A percentile compares a stretch with the other conserved stretches of the same genome.
Evolutionary conservation across 176 grass and related monocot genomes (phyloP).

Genomic region (Ensete glaucum): DNA sequence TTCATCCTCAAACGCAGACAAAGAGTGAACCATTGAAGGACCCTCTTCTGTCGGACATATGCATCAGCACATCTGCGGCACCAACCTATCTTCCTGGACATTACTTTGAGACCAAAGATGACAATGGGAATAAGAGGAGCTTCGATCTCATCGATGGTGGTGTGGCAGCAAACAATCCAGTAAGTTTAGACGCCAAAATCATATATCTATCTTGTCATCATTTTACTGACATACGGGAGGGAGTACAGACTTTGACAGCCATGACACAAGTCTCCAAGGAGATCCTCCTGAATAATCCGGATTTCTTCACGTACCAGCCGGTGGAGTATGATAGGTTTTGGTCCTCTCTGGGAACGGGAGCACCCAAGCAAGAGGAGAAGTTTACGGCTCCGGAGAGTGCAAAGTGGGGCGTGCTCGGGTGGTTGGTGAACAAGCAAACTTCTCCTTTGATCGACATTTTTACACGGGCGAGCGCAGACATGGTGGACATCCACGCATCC

Average conservation of each 20-base stretch:
- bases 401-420: slow-evolving; percentile 64
- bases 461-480: slow-evolving; percentile 45
- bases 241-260: slow-evolving; percentile 49
- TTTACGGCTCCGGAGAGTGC: slow-evolving; percentile 36
- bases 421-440: slow-evolving; percentile 41
- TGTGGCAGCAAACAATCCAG: slow-evolving; percentile 58
- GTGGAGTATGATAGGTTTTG: slow-evolving; percentile 58
- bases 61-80: slow-evolving; percentile 61
- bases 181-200: slow-evolving; percentile 5
- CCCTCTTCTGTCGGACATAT: slow-evolving; percentile 54
- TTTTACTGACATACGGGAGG: too few species aligned
- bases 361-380: slow-evolving; percentile 18
- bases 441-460: slow-evolving; percentile 60
- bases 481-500: slow-evolving; percentile 67
- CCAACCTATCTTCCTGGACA: slow-evolving; percentile 54
- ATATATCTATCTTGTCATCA: background rate
- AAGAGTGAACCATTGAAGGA: slow-evolving; percentile 24
- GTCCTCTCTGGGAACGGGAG: slow-evolving; percentile 56
- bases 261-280: slow-evolving; percentile 42
- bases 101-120: slow-evolving; percentile 14
- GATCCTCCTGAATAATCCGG: slow-evolving; percentile 32
- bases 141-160: slow-evolving; percentile 57
- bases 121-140: background rate
- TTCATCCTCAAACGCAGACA: slow-evolving; percentile 6
- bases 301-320: slow-evolving; percentile 33